Percentiles rank a stretch among this genome's conserved stretches.
Conservation (phyloP, 371 early-diverging fungal genomes). For the Blastocladiella emersonii region DNA sequence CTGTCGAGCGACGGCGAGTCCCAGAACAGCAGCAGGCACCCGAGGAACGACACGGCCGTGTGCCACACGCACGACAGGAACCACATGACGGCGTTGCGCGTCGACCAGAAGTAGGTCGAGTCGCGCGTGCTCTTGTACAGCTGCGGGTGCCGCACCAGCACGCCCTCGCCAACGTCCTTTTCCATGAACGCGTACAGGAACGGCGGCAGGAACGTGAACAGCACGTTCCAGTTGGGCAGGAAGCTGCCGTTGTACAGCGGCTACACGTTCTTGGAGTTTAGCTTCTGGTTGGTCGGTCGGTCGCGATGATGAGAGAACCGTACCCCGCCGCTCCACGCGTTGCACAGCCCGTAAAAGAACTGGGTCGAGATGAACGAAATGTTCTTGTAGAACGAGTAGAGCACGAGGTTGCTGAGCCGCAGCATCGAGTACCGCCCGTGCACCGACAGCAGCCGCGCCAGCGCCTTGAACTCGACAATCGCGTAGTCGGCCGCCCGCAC, state of each 20-base stretch:
- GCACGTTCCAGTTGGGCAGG: constrained; percentile 27
- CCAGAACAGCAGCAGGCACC: neutral
- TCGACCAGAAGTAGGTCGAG: neutral
- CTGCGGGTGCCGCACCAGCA: constrained; percentile 15
- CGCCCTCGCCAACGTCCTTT: constrained; percentile 18
- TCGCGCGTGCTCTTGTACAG: constrained; percentile 5
- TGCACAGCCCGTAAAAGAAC: constrained; percentile 25
- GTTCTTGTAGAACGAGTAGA: constrained; percentile 38
- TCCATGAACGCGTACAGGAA: constrained; percentile 24
- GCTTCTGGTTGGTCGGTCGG: neutral
- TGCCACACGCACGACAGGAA: constrained; percentile 18
- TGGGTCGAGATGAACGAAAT: constrained; percentile 23
- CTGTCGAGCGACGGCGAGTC: neutral
- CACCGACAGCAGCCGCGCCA: constrained; percentile 27
- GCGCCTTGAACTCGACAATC: constrained; percentile 36
- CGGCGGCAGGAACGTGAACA: constrained; percentile 30
- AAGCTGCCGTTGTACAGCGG: constrained; percentile 29
- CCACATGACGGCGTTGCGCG: constrained; percentile 9
- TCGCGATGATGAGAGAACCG: neutral
- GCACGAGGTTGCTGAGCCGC: constrained; percentile 21
- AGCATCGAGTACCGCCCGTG: constrained; percentile 34
- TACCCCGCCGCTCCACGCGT: constrained; percentile 24
- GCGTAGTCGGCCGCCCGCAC: constrained; percentile 47
- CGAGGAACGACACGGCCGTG: neutral
- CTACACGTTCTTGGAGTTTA: constrained; percentile 12